Evolutionary conservation across 169 alveolate genomes (phyloP), one percentile per base, ranked within the genome.

Genomic region (Besnoitia besnoiti): DNA sequence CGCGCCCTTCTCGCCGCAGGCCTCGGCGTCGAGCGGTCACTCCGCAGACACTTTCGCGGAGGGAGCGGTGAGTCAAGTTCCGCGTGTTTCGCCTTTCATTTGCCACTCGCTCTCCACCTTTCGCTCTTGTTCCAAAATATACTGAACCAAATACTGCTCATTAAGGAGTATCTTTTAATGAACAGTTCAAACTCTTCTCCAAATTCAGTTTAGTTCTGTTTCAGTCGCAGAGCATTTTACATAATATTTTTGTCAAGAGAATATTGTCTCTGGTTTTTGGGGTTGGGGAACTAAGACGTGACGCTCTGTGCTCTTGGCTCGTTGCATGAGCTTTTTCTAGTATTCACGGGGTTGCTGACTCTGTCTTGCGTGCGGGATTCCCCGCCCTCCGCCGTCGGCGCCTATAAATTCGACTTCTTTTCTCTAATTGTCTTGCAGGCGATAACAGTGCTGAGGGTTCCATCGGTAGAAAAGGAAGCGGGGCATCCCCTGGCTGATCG

Each of bases 401-500:
- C 3, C 67, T 61, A 30, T 14, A 35, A n/a, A 24, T 30, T n/a
- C 46, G 19, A 2, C n/a, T 7, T 21, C 39, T 37, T 77, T 3
- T 3, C 55, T 77, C 44, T 35, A 0, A 5, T 4, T 24, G 3
- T 39, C 27, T 42, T 77, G 19, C 87, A 77, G 87, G 87, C 87
- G 0, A 39, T 77, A 2, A 77, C 87, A 10, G 87, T 77, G 0
- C 37, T 77, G 59, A 30, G 40, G 21, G 30, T 77, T 77, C 87
- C 87, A 39, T 21, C 61, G 5, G 49, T 55, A 12, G 87, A 30
- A 35, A 1, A 39, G 16, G 59, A 42, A 21, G 19, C 50, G 16
- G 44, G 40, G 4, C 87, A 77, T 35, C 87, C 87, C 14, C 40
- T 77, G 14, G 87, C 87, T 14, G 87, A 77, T 39, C 55, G 87